Evolutionary conservation across 2,329 filamentous ascomycete genomes (phyloP).

Genomic region (Alternaria panax): DNA sequence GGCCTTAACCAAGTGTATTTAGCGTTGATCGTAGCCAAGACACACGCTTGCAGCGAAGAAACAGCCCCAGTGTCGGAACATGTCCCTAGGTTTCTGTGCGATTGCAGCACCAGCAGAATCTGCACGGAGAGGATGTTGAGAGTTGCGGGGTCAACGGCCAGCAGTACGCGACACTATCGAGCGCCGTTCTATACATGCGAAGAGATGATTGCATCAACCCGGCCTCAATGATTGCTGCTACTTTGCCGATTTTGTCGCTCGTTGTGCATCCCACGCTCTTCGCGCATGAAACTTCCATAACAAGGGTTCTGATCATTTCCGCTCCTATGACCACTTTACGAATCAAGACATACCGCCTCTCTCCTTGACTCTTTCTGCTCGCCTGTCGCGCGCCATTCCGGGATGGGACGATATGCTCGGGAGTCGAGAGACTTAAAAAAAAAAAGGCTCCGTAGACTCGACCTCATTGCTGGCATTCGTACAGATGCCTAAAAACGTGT

Average conservation of each 20-base stretch:
- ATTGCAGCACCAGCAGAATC: conserved; percentile 11
- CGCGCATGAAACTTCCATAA: conserved; percentile 27
- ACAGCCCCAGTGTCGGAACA: conserved; percentile 27
- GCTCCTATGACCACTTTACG: conserved; percentile 27
- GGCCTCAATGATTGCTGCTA: conserved; percentile 4
- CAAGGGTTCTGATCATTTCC: conserved; percentile 35
- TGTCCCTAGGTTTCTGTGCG: conserved; percentile 11
- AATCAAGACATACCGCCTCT: conserved; percentile 32
- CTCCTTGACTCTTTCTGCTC: conserved; percentile 11
- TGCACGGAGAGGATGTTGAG: conserved; percentile 10
- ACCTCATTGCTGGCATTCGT: background rate
- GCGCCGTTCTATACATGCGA: background rate
- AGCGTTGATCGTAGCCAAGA: conserved; percentile 19
- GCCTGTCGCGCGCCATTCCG: conserved; percentile 11
- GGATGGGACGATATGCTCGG: conserved; percentile 9
- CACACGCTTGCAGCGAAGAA: conserved; percentile 33
- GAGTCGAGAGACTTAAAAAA: conserved; percentile 21
- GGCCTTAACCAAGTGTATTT: conserved; percentile 20
- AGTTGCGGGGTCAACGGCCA: conserved; percentile 16
- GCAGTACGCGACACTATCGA: conserved; percentile 2
- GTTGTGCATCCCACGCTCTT: conserved; percentile 10
- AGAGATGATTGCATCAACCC: conserved; percentile 2
- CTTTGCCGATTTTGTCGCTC: conserved; percentile 21
- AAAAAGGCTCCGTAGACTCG: conserved; percentile 3
- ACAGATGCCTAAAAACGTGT: conserved; percentile 8